Percentiles rank a stretch among this genome's conserved stretches.
Conservation (phyloP, 345 rosid genomes). For the Luvunga scandens region DNA sequence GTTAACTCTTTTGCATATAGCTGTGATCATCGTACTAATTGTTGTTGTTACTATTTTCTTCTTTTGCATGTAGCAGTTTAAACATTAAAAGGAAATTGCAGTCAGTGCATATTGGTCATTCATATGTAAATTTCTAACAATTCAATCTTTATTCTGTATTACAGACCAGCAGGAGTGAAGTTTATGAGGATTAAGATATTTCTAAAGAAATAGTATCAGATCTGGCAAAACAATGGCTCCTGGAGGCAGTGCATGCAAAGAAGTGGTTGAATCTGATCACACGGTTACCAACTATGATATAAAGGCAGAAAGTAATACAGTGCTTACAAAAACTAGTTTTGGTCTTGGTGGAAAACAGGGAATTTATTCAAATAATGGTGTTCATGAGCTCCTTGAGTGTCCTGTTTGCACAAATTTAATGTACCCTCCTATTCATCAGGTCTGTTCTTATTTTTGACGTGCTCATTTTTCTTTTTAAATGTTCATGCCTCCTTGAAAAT, state of each 20-base stretch:
- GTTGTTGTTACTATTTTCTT: neutral
- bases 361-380: conserved; percentile 38
- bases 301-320: conserved; percentile 26
- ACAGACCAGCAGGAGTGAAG: conserved; percentile 20
- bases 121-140: neutral
- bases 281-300: conserved; percentile 20
- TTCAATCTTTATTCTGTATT: conserved; percentile 1
- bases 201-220: conserved; percentile 4
- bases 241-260: conserved; percentile 42
- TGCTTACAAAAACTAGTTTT: conserved; percentile 18
- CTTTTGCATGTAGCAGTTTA: neutral
- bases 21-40: neutral
- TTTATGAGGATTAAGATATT: neutral
- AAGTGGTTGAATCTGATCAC: conserved; percentile 35
- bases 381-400: conserved; percentile 55
- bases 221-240: conserved; percentile 43
- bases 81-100: neutral
- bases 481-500: neutral
- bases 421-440: conserved; percentile 75
- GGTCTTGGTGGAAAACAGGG: conserved; percentile 36
- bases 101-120: neutral
- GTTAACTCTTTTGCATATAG: neutral
- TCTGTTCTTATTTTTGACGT: conserved; percentile 20
- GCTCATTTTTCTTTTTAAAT: neutral
- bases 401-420: conserved; percentile 54